These are phyloP conservation scores for Candida koratica DNA, from an alignment of 805 yeast genomes.

Conservation along the genomic window DNA sequence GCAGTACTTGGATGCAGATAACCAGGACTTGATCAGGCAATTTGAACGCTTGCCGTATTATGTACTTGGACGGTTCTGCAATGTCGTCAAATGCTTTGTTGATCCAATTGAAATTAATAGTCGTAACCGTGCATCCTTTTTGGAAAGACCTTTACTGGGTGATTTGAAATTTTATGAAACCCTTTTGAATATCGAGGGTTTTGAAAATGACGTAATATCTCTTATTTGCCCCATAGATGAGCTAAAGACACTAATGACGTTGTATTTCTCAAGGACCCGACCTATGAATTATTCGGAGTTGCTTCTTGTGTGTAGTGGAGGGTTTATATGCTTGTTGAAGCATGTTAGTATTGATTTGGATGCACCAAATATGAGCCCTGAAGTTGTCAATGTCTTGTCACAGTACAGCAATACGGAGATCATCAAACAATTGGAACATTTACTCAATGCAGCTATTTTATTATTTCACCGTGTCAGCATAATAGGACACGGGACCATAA, in stretches of 20 bases:
- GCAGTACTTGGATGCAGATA: slow-evolving; percentile 21
- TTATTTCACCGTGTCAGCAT: slow-evolving; percentile 51
- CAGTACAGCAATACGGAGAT: slow-evolving; percentile 14
- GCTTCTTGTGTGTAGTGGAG: slow-evolving; percentile 7
- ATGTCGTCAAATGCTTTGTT: slow-evolving; percentile 24
- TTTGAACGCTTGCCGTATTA: slow-evolving; percentile 27
- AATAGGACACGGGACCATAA: slow-evolving; percentile 47
- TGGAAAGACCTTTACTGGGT: slow-evolving; percentile 23
- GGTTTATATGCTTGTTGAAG: slow-evolving; percentile 6
- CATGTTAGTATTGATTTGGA: not conserved
- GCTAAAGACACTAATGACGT: slow-evolving; percentile 2
- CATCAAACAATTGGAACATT: slow-evolving; percentile 12
- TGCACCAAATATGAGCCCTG: not conserved
- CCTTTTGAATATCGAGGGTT: slow-evolving; percentile 4
- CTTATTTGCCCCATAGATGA: slow-evolving; percentile 1
- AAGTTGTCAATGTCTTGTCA: not conserved
- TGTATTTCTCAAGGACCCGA: slow-evolving; percentile 6
- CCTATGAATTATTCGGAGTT: slow-evolving; percentile 11
- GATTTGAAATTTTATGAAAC: slow-evolving; percentile 12
- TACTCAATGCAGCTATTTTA: slow-evolving; percentile 34
- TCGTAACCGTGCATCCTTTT: slow-evolving; percentile 16
- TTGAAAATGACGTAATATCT: not conserved
- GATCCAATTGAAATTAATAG: slow-evolving; percentile 27
- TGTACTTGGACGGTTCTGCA: slow-evolving; percentile 17
- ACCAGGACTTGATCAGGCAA: slow-evolving; percentile 21